Conservation (phyloP, 805 yeast species). For the Helenozyma baotianmanensis region DNA sequence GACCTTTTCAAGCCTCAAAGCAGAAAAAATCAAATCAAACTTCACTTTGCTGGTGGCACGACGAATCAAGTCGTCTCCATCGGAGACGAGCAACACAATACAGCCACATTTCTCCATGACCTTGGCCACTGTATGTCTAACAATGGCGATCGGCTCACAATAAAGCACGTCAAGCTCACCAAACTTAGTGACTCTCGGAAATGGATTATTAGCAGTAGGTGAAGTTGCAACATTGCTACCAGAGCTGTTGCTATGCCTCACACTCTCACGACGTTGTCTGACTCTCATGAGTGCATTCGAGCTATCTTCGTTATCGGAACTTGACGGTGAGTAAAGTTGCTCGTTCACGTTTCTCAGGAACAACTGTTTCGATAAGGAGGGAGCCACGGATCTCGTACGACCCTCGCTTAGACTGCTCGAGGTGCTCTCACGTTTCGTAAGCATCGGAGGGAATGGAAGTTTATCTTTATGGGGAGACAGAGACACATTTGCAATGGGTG, state of each 20-base stretch:
- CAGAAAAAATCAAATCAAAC: conserved; percentile 80
- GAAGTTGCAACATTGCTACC: no score
- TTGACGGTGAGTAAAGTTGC: conserved; percentile 43
- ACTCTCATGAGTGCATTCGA: conserved; percentile 49
- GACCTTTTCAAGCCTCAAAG: conserved; percentile 60
- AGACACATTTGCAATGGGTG: conserved; percentile 32
- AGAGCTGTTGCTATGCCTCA: conserved; percentile 25
- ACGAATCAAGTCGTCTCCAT: conserved; percentile 79
- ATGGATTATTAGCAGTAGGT: no score
- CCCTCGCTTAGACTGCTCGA: conserved; percentile 2
- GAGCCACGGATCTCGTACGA: conserved; percentile 11
- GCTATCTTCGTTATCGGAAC: conserved; percentile 65
- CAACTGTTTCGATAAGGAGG: conserved; percentile 25
- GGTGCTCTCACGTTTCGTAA: conserved; percentile 3
- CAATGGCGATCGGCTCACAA: conserved; percentile 85
- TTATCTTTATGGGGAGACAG: conserved; percentile 25
- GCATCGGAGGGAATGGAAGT: not conserved
- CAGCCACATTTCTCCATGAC: conserved; percentile 70
- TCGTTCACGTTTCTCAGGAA: conserved; percentile 17
- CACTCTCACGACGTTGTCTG: conserved; percentile 50
- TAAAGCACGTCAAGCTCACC: conserved; percentile 60
- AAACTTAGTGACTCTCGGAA: no score
- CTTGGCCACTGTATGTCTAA: conserved; percentile 61
- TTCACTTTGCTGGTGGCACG: conserved; percentile 78
- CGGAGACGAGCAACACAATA: conserved; percentile 68